Evolutionary conservation across 2,329 filamentous ascomycete species (phyloP).

Genomic region (Cercospora sp.): DNA sequence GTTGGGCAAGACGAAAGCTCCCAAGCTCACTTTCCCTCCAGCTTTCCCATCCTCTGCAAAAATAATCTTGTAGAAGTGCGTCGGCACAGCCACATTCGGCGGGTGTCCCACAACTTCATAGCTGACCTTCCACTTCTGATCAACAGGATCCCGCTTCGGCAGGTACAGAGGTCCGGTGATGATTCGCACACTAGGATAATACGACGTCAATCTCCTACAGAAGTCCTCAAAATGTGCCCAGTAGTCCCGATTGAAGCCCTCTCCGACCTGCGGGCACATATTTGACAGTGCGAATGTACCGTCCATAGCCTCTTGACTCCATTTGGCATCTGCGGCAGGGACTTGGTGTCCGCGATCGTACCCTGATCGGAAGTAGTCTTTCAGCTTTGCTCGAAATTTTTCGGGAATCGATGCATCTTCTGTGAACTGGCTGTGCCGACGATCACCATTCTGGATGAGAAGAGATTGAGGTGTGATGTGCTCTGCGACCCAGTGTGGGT

Average conservation of each 20-base stretch:
- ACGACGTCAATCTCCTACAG: conserved; percentile 75
- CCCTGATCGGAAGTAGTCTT: conserved; percentile 92
- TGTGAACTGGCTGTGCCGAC: conserved; percentile 77
- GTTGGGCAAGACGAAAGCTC: conserved; percentile 94
- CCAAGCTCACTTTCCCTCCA: conserved; percentile 76
- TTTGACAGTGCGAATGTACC: conserved; percentile 91
- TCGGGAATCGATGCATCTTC: conserved; percentile 80
- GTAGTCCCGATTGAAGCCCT: conserved; percentile 98
- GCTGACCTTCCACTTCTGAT: conserved; percentile 91
- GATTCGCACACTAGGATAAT: conserved; percentile 84
- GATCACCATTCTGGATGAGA: conserved; percentile 71
- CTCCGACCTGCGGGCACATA: conserved; percentile 98
- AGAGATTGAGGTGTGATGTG: conserved; percentile 93
- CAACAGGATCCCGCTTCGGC: conserved; percentile 74
- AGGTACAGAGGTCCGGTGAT: conserved; percentile 94
- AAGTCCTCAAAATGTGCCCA: conserved; percentile 99
- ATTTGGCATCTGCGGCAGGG: conserved; percentile 92
- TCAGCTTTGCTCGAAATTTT: conserved; percentile 83
- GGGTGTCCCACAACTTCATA: conserved; percentile 96
- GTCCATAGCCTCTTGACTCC: conserved; percentile 92
- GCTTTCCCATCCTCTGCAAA: conserved; percentile 79
- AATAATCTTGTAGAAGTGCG: conserved; percentile 99
- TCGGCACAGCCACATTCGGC: conserved; percentile 92
- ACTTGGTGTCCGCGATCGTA: conserved; percentile 98
- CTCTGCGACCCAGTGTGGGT: conserved; percentile 89